Base-by-base conservation (phyloP, 2,329 filamentous ascomycete species). In the Fusarium tjaetaba region DNA sequence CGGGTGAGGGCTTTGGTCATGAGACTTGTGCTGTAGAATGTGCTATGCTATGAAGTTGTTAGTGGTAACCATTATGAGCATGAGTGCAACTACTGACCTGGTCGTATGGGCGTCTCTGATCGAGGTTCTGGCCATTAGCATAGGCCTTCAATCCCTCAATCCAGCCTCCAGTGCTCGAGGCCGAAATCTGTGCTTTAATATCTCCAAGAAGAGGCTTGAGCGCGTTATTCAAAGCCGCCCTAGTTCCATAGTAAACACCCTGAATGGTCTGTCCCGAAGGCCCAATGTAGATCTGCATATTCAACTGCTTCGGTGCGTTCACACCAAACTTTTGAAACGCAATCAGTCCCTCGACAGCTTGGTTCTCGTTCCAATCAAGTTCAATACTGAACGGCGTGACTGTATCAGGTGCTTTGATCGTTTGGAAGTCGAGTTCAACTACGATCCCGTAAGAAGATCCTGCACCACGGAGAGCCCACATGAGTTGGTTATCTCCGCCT, bases 361-460 rank as follows among this genome's bases (percentile, higher is more conserved):
- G 53, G 0, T 69, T 52, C 11, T 71, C 60, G 3, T 39, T 67
- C 77, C 77, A 79, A 13, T 69, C 63, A 0, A 75, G 60, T 2
- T 78, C 66, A 8, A 80, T 72, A 1, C 7, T 72, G 30, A 79
- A 79, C 0, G 74, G 63, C 1, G 75, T 78, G 10, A 73, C 72
- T 7, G 61, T 53, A 3, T 61, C 48, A 3, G 78, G 78, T 5
- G 76, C 78, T 2, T 52, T 60, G 26, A 80, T 79, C 1, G 78
- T 80, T 26, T 67, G 58, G 45, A 80, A 80, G 61, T 77, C 76
- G 5, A 80, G 75, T 26, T 80, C 77, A 8, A 76, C 75, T 1
- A 80, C 79, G 36, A 81, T 76, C 4, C 80, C 80, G 26, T 78
- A 81, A 7, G 79, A 79, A 18, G 79, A 80, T 8, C 80, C 80